Conservation (phyloP, 495 filamentous ascomycete genomes). For the Emericellopsis terricola region DNA sequence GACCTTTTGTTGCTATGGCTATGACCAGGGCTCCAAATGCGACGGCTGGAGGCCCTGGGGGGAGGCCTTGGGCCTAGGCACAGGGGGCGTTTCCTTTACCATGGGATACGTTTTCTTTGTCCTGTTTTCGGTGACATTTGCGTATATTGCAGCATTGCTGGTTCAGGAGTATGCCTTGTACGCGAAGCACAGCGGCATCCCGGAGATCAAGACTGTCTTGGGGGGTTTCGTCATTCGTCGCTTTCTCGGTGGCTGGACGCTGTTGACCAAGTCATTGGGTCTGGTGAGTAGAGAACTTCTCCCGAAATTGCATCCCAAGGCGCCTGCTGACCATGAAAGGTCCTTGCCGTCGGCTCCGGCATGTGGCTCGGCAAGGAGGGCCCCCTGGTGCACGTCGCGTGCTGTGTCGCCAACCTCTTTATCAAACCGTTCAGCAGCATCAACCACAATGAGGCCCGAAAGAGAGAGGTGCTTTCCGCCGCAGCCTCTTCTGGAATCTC, state of each 20-base stretch:
- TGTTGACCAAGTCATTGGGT: constrained; percentile 81
- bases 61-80: constrained; percentile 44
- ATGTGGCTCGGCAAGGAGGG: constrained; percentile 99
- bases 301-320: background rate
- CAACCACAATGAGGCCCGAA: constrained; percentile 70
- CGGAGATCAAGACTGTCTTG: constrained; percentile 92
- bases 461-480: constrained; percentile 88
- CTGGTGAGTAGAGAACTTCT: constrained; percentile 36
- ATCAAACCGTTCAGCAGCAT: constrained; percentile 79
- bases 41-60: constrained; percentile 77
- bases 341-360: constrained; percentile 84
- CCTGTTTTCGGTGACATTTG: constrained; percentile 70
- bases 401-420: constrained; percentile 89
- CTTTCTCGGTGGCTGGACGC: constrained; percentile 87
- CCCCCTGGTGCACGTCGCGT: constrained; percentile 90
- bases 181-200: constrained; percentile 91
- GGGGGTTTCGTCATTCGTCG: constrained; percentile 86
- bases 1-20: constrained; percentile 82
- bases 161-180: constrained; percentile 74
- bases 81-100: constrained; percentile 51
- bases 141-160: constrained; percentile 55
- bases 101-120: constrained; percentile 79
- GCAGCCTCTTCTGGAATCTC: constrained; percentile 91
- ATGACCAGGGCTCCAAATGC: constrained; percentile 63
- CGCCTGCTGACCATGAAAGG: constrained; percentile 30